Conservation (phyloP, 2,329 filamentous ascomycete species). For the Ophiosphaerella narmari region DNA sequence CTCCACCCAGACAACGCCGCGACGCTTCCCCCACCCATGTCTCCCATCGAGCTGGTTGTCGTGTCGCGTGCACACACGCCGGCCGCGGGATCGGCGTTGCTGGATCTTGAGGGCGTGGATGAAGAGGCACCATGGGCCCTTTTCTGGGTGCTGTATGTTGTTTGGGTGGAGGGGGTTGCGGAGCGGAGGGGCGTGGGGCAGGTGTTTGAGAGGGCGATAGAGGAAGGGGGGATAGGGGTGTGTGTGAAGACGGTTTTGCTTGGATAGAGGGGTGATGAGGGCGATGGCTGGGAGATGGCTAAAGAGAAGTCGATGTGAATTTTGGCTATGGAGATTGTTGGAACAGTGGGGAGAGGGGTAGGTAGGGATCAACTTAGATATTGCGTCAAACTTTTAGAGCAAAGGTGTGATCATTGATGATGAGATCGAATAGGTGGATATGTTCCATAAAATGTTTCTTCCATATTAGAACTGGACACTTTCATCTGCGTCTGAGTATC, state of each 20-base stretch:
- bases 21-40: not conserved
- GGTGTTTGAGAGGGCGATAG: not conserved
- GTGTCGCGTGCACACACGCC: not conserved
- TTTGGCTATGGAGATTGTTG: too few relatives aligned
- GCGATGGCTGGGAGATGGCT: too few relatives aligned
- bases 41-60: not conserved
- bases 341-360: too few relatives aligned
- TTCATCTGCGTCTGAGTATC: too few relatives aligned
- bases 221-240: not conserved
- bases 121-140: not conserved
- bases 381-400: too few relatives aligned
- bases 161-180: conserved; percentile 2
- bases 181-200: conserved; percentile 5
- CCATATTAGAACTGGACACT: too few relatives aligned
- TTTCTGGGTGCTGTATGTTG: conserved; percentile 3
- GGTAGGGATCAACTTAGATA: too few relatives aligned
- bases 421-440: too few relatives aligned
- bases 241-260: conserved; percentile 1
- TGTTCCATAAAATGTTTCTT: too few relatives aligned
- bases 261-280: not conserved
- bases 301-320: too few relatives aligned
- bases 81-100: not conserved
- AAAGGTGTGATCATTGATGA: too few relatives aligned
- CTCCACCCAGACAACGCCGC: too few relatives aligned
- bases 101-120: not conserved